These are phyloP conservation scores for Somion occarium DNA, from an alignment of 1,284 basidiomycete species.

Conservation along the genomic window DNA sequence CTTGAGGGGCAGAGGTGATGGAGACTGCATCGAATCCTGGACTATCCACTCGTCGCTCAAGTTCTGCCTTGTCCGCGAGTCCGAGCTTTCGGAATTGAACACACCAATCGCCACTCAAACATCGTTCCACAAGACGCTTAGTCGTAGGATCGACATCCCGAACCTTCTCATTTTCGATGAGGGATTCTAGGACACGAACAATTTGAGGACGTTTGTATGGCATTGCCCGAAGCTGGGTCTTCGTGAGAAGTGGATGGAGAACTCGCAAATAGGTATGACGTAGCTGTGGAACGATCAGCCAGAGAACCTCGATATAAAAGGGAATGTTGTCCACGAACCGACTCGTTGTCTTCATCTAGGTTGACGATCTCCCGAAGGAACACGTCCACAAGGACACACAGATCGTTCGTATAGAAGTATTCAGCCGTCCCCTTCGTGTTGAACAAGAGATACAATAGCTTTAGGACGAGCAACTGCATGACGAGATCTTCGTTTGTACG, in stretches of 20 bases:
- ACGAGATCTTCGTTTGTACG: slow-evolving; percentile 87
- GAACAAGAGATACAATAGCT: slow-evolving; percentile 93
- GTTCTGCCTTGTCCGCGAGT: slow-evolving; percentile 24
- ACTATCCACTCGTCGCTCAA: slow-evolving; percentile 27
- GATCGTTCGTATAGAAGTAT: slow-evolving; percentile 98
- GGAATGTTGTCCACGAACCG: slow-evolving; percentile 62
- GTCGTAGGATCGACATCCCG: slow-evolving; percentile 86
- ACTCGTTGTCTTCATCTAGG: slow-evolving; percentile 90
- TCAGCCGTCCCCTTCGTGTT: slow-evolving; percentile 91
- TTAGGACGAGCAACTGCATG: slow-evolving; percentile 93
- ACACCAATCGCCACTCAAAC: slow-evolving; percentile 87
- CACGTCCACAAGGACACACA: slow-evolving; percentile 94
- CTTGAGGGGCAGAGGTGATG: slow-evolving; percentile 24
- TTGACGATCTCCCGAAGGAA: slow-evolving; percentile 91
- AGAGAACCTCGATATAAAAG: slow-evolving; percentile 1
- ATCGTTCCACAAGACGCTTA: slow-evolving; percentile 87
- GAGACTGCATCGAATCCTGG: slow-evolving; percentile 41
- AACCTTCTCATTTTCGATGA: slow-evolving; percentile 73
- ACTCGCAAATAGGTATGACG: slow-evolving; percentile 97
- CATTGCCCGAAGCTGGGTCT: slow-evolving; percentile 82
- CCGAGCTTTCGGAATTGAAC: slow-evolving; percentile 48
- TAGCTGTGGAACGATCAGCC: slow-evolving; percentile 45
- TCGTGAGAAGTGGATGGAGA: slow-evolving; percentile 90
- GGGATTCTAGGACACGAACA: slow-evolving; percentile 75
- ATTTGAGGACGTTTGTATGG: slow-evolving; percentile 94